A percentile compares a stretch with the other conserved stretches of the same genome.
Conservation (phyloP, 495 filamentous ascomycete genomes). For the Penicillium silybi region DNA sequence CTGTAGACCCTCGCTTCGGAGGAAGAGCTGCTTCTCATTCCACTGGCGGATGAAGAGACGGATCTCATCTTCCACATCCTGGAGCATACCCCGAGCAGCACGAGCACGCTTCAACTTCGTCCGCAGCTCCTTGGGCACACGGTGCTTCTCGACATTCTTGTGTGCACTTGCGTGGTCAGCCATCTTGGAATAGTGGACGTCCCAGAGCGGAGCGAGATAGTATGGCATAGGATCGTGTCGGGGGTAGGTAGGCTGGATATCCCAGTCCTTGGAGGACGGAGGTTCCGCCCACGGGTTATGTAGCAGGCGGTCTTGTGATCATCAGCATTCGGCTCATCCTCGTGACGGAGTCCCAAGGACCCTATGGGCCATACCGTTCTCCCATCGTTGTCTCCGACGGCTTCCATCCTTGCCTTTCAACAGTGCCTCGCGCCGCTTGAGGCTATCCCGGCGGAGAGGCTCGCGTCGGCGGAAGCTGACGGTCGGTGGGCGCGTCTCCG, state of each 20-base stretch:
- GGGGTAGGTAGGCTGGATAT: constrained; percentile 70
- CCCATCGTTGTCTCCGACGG: constrained; percentile 82
- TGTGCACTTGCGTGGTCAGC: constrained; percentile 35
- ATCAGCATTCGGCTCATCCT: constrained; percentile 4
- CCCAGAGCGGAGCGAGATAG: constrained; percentile 84
- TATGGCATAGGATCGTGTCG: constrained; percentile 74
- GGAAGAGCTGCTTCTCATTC: constrained; percentile 44
- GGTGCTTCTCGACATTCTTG: constrained; percentile 37
- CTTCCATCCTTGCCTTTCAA: constrained; percentile 94
- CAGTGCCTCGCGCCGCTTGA: constrained; percentile 69
- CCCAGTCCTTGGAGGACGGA: constrained; percentile 77
- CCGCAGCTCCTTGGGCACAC: constrained; percentile 49
- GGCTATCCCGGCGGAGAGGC: constrained; percentile 54
- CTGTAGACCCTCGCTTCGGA: constrained; percentile 43
- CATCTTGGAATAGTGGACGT: constrained; percentile 55
- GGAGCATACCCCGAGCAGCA: constrained; percentile 62
- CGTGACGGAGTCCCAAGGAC: not conserved
- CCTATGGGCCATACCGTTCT: constrained; percentile 68
- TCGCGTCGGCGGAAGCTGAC: constrained; percentile 43
- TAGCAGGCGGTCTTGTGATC: constrained; percentile 70
- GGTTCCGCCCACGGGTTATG: constrained; percentile 82
- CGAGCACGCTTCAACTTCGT: constrained; percentile 65
- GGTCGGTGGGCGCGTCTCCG: constrained; percentile 23
- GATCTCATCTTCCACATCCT: constrained; percentile 62
- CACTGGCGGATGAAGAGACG: constrained; percentile 57